Percentiles rank a stretch among this genome's conserved stretches.
phyloP scores from a whole-genome alignment of 352 stramenopile genomes.

The Phytophthora podocarpi region DNA sequence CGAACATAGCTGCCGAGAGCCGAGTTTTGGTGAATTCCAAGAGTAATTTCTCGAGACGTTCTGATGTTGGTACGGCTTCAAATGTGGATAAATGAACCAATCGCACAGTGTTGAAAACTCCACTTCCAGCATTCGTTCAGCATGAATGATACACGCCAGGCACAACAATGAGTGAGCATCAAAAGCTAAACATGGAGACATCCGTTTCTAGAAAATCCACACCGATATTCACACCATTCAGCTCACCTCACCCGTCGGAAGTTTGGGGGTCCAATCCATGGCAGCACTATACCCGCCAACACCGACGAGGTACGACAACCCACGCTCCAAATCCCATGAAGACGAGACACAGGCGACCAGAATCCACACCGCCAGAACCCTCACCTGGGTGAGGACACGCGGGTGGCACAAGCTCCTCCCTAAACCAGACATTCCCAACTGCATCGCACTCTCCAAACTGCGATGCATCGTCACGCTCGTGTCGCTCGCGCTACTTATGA shows the following conservation, averaged over 20 bases:
- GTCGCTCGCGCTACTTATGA: constrained; percentile 39
- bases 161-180: neutral
- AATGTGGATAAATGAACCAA: no score
- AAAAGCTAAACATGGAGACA: neutral
- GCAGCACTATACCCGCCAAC: neutral
- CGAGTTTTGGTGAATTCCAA: no score
- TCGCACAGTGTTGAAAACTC: no score
- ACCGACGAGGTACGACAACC: neutral
- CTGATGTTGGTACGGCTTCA: no score
- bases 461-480: constrained; percentile 46
- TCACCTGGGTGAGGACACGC: neutral
- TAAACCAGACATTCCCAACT: constrained; percentile 33
- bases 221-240: no score
- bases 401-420: constrained; percentile 21
- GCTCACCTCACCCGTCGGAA: no score
- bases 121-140: no score
- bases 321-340: neutral
- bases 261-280: constrained; percentile 10
- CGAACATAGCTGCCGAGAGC: no score
- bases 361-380: neutral
- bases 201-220: constrained; percentile 9
- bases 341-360: neutral
- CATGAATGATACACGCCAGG: no score
- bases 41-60: no score
- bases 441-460: constrained; percentile 32